These are phyloP conservation scores for Alternaria infectoria DNA, from an alignment of 2,329 filamentous ascomycete species.

Conservation along the genomic window DNA sequence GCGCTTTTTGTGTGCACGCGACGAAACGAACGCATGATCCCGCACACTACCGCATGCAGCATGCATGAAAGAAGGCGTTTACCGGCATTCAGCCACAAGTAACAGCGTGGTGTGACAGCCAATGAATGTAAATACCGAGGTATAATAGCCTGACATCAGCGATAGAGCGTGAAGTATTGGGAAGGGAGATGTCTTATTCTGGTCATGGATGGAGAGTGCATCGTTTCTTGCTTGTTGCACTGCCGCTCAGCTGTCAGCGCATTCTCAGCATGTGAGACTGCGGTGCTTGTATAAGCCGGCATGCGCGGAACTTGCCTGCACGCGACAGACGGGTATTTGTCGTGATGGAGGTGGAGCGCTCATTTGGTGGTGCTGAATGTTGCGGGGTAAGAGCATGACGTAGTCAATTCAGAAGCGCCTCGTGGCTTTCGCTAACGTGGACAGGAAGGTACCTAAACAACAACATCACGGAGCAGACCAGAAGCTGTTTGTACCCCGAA, in stretches of 20 bases:
- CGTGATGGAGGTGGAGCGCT: not conserved
- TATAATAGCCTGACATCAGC: not conserved
- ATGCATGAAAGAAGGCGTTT: not conserved
- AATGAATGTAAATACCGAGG: not conserved
- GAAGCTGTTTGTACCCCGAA: not conserved
- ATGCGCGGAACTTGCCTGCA: not conserved
- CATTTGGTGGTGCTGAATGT: not conserved
- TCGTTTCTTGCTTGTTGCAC: not conserved
- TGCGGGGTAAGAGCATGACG: constrained; percentile 9
- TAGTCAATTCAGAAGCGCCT: not conserved
- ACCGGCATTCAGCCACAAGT: not conserved
- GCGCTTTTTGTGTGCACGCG: constrained; percentile 1
- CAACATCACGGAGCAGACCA: not conserved
- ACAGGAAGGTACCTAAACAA: not conserved
- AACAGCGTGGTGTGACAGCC: not conserved
- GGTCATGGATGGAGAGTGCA: too few species aligned
- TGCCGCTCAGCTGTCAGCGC: not conserved
- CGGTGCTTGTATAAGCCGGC: not conserved
- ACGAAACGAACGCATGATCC: constrained; percentile 5
- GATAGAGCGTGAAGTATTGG: not conserved
- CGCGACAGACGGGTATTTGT: not conserved
- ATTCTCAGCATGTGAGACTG: not conserved
- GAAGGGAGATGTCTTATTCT: not conserved
- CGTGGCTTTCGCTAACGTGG: not conserved
- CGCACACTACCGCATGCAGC: constrained; percentile 1